phyloP scores from a whole-genome alignment of 78 protist genomes.

The Dictyostelium intermedium region DNA sequence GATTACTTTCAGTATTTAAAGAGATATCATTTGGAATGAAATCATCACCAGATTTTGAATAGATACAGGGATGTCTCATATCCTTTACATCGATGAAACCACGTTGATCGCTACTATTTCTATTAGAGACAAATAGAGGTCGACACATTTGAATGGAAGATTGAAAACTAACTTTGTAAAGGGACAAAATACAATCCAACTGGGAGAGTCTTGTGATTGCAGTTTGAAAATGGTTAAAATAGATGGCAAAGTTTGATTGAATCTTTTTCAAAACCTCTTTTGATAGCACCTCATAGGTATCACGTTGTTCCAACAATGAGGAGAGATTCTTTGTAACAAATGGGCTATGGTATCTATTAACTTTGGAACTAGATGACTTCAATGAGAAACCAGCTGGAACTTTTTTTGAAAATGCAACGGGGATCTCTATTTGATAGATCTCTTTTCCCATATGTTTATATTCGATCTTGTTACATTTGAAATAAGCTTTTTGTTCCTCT shows the following conservation, averaged over 20 bases:
- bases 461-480: neutral
- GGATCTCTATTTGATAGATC: constrained; percentile 49
- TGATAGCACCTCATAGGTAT: neutral
- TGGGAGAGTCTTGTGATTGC: constrained; percentile 25
- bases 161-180: constrained; percentile 31
- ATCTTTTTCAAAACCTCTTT: constrained; percentile 9
- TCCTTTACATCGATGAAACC: constrained; percentile 27
- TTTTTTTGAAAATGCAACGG: neutral
- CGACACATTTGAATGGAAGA: constrained; percentile 36
- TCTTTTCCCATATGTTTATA: constrained; percentile 71
- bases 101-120: neutral
- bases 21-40: constrained; percentile 84
- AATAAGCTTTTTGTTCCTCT: neutral
- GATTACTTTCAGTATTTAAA: neutral
- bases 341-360: constrained; percentile 45
- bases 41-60: constrained; percentile 38
- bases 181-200: constrained; percentile 36
- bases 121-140: neutral
- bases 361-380: neutral
- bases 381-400: neutral
- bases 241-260: neutral
- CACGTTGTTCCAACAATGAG: constrained; percentile 38
- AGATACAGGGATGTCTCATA: constrained; percentile 79
- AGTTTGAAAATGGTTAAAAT: neutral
- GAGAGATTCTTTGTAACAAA: constrained; percentile 5